Evolutionary conservation across 108 stramenopile species (phyloP).

Genomic region (Nitzschia inconspicua): DNA sequence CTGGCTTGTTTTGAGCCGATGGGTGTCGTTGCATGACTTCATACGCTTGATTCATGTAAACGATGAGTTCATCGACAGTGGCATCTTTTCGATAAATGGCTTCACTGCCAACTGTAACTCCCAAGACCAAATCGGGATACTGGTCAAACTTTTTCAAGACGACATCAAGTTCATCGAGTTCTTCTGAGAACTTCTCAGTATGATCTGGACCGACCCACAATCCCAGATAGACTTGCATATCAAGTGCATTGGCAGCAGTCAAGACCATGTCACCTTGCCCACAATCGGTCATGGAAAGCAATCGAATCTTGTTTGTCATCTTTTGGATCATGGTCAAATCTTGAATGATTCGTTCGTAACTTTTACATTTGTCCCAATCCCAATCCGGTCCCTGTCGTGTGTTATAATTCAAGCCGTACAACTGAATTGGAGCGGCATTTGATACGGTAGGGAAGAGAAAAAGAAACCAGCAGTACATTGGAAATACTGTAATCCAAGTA

Average conservation of each 20-base stretch:
- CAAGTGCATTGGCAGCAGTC: neutral
- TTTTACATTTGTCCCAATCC: constrained; percentile 27
- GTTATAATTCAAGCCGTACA: constrained; percentile 37
- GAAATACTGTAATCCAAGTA: too few relatives aligned
- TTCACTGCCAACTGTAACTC: constrained; percentile 22
- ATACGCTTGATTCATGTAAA: constrained; percentile 7
- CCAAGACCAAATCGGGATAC: constrained; percentile 3
- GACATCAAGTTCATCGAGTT: constrained; percentile 11
- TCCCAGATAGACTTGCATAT: constrained; percentile 27
- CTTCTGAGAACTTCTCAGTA: constrained; percentile 4
- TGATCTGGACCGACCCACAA: constrained; percentile 25
- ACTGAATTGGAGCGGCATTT: constrained; percentile 22
- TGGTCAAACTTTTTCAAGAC: neutral
- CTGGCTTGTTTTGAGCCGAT: constrained; percentile 28
- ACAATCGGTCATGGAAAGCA: constrained; percentile 31
- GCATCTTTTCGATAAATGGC: constrained; percentile 27
- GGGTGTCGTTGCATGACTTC: too few relatives aligned
- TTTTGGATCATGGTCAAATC: constrained; percentile 18
- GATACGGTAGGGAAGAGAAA: too few relatives aligned
- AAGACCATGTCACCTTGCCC: constrained; percentile 15
- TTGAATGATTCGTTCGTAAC: constrained; percentile 7
- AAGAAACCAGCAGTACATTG: too few relatives aligned
- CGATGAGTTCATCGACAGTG: constrained; percentile 22
- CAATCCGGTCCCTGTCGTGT: constrained; percentile 38
- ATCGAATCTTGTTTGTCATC: constrained; percentile 23